A percentile compares a stretch with the other conserved stretches of the same genome.
These are phyloP conservation scores for Hyaloscypha hepaticicola DNA, from an alignment of 495 filamentous ascomycete species.

Conservation along the genomic window DNA sequence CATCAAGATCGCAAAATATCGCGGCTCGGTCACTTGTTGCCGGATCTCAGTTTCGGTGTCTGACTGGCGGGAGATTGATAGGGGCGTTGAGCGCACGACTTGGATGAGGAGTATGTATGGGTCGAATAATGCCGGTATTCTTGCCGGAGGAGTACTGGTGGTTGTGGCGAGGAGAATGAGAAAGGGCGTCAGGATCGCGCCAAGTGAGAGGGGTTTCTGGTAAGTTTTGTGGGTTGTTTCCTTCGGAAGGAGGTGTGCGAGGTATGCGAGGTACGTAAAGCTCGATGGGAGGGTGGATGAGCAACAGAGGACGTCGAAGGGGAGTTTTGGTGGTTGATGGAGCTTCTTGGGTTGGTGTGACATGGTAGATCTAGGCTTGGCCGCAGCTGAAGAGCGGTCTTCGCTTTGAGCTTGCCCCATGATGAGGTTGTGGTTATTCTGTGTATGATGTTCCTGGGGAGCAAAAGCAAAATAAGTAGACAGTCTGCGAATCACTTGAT, in stretches of 20 bases:
- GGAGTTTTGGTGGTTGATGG: background rate
- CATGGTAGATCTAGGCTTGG: background rate
- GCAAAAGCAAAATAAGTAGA: too few species aligned
- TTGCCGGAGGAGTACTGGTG: background rate
- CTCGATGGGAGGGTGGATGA: constrained; percentile 5
- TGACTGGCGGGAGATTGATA: background rate
- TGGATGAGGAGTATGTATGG: background rate
- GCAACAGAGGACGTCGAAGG: constrained; percentile 4
- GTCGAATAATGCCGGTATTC: background rate
- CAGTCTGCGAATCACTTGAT: too few species aligned
- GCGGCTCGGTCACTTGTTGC: background rate
- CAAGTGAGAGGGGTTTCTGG: background rate
- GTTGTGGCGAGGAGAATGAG: background rate
- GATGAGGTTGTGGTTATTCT: too few species aligned
- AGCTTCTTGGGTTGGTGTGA: background rate
- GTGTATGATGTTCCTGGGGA: too few species aligned
- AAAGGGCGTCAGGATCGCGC: constrained; percentile 1
- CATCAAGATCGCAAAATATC: background rate
- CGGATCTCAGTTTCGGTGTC: background rate
- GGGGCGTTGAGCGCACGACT: background rate
- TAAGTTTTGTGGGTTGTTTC: background rate
- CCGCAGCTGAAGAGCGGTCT: too few species aligned
- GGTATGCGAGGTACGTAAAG: background rate
- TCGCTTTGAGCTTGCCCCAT: too few species aligned
- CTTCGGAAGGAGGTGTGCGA: background rate